A percentile compares a stretch with the other conserved stretches of the same genome.
Evolutionary conservation across 2,329 filamentous ascomycete genomes (phyloP).

Genomic region (Trichoderma arundinaceum): DNA sequence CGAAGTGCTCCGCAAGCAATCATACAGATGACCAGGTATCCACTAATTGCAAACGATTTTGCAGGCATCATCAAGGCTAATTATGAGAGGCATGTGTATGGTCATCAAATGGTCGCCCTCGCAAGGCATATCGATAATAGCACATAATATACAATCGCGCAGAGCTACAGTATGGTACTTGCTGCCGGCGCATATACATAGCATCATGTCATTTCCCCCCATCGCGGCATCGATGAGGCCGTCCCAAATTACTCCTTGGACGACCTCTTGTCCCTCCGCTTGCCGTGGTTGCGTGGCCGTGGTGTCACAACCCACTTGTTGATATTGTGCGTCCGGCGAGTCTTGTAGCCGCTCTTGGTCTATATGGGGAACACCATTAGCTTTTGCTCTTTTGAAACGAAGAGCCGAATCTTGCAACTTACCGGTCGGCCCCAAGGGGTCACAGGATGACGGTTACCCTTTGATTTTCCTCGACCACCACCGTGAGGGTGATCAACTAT

Average conservation of each 20-base stretch:
- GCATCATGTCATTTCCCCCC: constrained; percentile 19
- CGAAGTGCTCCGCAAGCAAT: too few relatives aligned
- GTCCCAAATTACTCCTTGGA: constrained; percentile 38
- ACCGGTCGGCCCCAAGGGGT: constrained; percentile 96
- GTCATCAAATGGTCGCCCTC: not conserved
- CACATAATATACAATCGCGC: constrained; percentile 45
- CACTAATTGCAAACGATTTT: not conserved
- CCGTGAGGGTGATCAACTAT: constrained; percentile 93
- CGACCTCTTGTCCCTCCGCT: constrained; percentile 71
- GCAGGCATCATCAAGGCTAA: not conserved
- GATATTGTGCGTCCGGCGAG: constrained; percentile 82
- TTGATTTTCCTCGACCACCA: constrained; percentile 98
- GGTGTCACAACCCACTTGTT: constrained; percentile 91
- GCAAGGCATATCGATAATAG: constrained; percentile 39
- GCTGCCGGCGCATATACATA: constrained; percentile 36
- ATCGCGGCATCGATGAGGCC: constrained; percentile 31
- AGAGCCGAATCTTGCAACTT: constrained; percentile 51
- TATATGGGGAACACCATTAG: constrained; percentile 38
- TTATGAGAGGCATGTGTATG: not conserved
- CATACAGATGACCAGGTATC: not conserved
- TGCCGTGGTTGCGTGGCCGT: constrained; percentile 87
- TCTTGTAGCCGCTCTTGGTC: constrained; percentile 91
- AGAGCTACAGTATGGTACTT: constrained; percentile 41
- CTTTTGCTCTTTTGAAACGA: not conserved
- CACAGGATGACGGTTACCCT: constrained; percentile 94